A percentile compares a stretch with the other conserved stretches of the same genome.
These are phyloP conservation scores for Naganishia cerealis DNA, from an alignment of 1,284 basidiomycete species.

Conservation along the genomic window DNA sequence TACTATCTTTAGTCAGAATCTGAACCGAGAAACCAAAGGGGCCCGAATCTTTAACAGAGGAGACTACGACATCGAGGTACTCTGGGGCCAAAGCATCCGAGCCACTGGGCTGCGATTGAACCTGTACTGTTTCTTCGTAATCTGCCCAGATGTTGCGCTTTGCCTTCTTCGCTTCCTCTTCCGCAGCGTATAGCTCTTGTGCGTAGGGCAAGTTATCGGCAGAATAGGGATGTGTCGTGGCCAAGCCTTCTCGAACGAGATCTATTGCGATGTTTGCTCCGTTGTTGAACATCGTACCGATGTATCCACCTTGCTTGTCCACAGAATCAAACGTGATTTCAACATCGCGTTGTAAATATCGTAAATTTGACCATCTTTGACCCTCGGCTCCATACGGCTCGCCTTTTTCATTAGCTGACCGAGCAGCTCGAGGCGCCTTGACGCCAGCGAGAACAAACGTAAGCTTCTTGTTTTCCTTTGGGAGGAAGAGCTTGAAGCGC, in stretches of 20 bases:
- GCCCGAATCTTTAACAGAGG: conserved; percentile 76
- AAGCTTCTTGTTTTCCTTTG: conserved; percentile 86
- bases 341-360: conserved; percentile 90
- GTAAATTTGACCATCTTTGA: conserved; percentile 72
- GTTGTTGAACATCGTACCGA: conserved; percentile 79
- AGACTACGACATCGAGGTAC: conserved; percentile 88
- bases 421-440: conserved; percentile 75
- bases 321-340: conserved; percentile 86
- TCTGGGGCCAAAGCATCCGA: conserved; percentile 67
- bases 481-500: conserved; percentile 86
- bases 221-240: conserved; percentile 81
- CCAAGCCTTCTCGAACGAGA: conserved; percentile 79
- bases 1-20: conserved; percentile 76
- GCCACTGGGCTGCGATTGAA: conserved; percentile 53
- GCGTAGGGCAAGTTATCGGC: conserved; percentile 78
- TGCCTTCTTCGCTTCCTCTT: conserved; percentile 75
- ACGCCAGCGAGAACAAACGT: conserved; percentile 86
- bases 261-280: conserved; percentile 77
- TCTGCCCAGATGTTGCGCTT: conserved; percentile 78
- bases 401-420: conserved; percentile 77
- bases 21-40: conserved; percentile 89
- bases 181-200: conserved; percentile 76
- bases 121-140: conserved; percentile 62
- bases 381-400: conserved; percentile 88
- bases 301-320: conserved; percentile 95